Evolutionary conservation across 2,329 filamentous ascomycete genomes (phyloP), one percentile per base, ranked within the genome.

Genomic region (Cercospora brassicicola): DNA sequence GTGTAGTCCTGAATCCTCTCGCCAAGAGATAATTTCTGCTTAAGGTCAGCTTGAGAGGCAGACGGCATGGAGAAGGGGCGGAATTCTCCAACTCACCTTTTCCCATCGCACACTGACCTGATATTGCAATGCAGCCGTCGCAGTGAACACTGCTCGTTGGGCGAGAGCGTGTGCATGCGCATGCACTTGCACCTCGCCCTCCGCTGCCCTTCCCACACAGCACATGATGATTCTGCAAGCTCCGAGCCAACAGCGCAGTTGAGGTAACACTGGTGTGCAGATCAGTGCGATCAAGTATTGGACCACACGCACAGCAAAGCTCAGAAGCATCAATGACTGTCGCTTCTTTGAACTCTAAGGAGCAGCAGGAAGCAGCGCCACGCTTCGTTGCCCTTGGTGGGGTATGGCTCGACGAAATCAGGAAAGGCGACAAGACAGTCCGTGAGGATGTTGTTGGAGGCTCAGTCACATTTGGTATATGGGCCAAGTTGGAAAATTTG

Each of bases 391-490:
- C 72, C 1, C 65, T 72, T 20, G 72, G 72, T 13, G 75, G 75
- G n/a, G 72, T 76, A 13, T 76, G 75, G 75, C 71, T 76, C 0
- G 75, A 76, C 59, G 74, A 75, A 53, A 76, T 76, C 9, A 68
- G 69, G 23, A 68, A 62, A 9, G 65, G 57, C 4, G 71, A 66
- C 53, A 18, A 70, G 26, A 59, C 61, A 7, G 57, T 67, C 10
- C 59, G 69, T 23, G 20, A 59, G 10, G 68, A 74, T 57, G 66
- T 75, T 5, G 62, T 73, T 2, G 74, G 74, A 20, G 73, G 75
- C n/a, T 73, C 72, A 6, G 69, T 75, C 11, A 69, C 72, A 8
- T 75, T 71, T 57, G 67, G 68, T 69, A 66, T 53, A 67, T 13
- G 2, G 33, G 10, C 48, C n/a, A 30, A 36, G 23, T 55, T 62